Base-by-base conservation (phyloP, 2,329 filamentous ascomycete species). In the Monosporascus sp. region DNA sequence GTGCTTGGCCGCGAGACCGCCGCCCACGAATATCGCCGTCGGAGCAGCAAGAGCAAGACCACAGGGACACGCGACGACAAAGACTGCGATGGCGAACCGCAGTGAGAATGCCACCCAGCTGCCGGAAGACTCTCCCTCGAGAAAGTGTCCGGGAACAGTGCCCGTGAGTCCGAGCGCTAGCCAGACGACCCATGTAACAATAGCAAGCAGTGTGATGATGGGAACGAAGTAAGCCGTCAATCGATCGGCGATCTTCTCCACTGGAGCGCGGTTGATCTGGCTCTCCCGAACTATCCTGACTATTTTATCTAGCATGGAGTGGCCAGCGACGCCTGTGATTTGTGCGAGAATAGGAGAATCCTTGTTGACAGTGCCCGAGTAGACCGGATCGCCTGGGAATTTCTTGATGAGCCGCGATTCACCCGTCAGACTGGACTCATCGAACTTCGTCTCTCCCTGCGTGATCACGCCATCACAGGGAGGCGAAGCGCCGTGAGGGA, bases 361-460 rank as follows among this genome's bases (percentile, higher is more conserved):
- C 63, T 87, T 86, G 71, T 92, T 92, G 65, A 91, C 77, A 0
- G 89, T 91, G 17, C 88, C 88, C 0, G 87, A 82, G 61, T 80
- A 91, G 2, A 91, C 84, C 17, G 75, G 72, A 54, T 90, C 87
- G 3, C 84, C 85, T 2, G 73, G 61, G 0, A 49, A 57, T 70
- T 92, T 92, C 63, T 77, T 78, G 52, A 91, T 81, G 0, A 80
- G 80, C 7, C 80, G 78, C 16, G 88, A 88, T 70, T 92, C 88
- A 50, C 88, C 88, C 2, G 93, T 97, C 55, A 97, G 76, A 56
- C 91, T 95, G 11, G 91, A 92, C 68, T 97, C 93, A 65, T 97
- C 91, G 63, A 97, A 96, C 49, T 76, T 79, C 45, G 82, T 84
- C 49, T 83, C 78, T 3, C 82, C 85, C 56, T 79, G 69, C 56